Evolutionary conservation across 352 stramenopile genomes (phyloP).

Genomic region (Plasmopara muralis): DNA sequence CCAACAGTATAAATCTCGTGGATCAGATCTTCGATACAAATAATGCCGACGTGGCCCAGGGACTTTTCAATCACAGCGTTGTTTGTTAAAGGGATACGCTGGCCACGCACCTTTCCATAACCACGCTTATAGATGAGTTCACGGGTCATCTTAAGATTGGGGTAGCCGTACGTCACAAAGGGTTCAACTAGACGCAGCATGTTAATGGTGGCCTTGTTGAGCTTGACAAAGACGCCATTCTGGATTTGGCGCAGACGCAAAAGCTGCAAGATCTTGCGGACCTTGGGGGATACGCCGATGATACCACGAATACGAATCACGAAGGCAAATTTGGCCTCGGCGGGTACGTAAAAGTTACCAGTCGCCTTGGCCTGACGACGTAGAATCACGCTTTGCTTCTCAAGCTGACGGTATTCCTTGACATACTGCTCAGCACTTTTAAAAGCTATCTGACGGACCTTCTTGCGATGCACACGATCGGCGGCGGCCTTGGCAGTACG

Average conservation of each 20-base stretch:
- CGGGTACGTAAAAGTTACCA: conserved; percentile 96
- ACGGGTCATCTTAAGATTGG: conserved; percentile 95
- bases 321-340: conserved; percentile 96
- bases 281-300: conserved; percentile 89
- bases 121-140: conserved; percentile 99
- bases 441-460: conserved; percentile 87
- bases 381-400: conserved; percentile 91
- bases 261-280: conserved; percentile 98
- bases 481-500: conserved; percentile 63
- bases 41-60: conserved; percentile 93
- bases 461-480: conserved; percentile 79
- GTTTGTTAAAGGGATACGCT: conserved; percentile 95
- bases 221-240: conserved; percentile 99
- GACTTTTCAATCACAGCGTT: conserved; percentile 96
- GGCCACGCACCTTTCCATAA: conserved; percentile 98
- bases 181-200: conserved; percentile 99
- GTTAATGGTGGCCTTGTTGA: conserved; percentile 99
- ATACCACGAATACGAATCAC: conserved; percentile 99
- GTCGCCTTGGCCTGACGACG: conserved; percentile 93
- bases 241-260: conserved; percentile 99
- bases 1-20: conserved; percentile 99
- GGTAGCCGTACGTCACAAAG: conserved; percentile 98
- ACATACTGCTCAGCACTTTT: conserved; percentile 98
- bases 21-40: conserved; percentile 99
- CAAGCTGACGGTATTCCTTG: conserved; percentile 95